A percentile compares a stretch with the other conserved stretches of the same genome.
Evolutionary conservation across 2,329 filamentous ascomycete genomes (phyloP).

Genomic region (Coniochaeta sp.): DNA sequence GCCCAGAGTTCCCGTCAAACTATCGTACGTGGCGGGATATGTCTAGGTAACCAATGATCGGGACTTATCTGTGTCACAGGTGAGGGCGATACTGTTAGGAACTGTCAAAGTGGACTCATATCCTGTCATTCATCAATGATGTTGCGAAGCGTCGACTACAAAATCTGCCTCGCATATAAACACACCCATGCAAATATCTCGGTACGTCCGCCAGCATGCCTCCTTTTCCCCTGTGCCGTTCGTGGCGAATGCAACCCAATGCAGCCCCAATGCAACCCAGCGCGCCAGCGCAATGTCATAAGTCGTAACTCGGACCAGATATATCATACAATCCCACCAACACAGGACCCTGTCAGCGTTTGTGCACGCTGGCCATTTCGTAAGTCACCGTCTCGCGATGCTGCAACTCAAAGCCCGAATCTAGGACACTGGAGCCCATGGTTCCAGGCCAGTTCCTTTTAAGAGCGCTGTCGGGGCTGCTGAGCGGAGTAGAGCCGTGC

Average conservation of each 20-base stretch:
- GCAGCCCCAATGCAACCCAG: neutral
- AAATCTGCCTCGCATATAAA: neutral
- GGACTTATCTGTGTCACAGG: too few species aligned
- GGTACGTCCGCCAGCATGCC: neutral
- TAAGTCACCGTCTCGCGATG: neutral
- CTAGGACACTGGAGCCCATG: neutral
- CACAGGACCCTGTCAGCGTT: neutral
- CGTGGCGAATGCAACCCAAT: neutral
- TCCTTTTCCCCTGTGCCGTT: neutral
- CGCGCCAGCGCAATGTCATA: neutral
- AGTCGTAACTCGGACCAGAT: neutral
- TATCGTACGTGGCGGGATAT: too few species aligned
- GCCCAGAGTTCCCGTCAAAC: too few species aligned
- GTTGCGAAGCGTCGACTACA: neutral
- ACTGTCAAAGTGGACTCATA: too few species aligned
- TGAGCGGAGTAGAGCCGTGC: neutral
- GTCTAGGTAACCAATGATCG: too few species aligned
- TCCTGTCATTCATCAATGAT: neutral
- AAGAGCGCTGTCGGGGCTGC: neutral
- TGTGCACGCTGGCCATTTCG: neutral
- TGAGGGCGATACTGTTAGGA: too few species aligned
- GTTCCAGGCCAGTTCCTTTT: neutral
- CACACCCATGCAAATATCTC: neutral
- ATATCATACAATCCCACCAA: neutral
- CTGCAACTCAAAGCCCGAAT: neutral